Evolutionary conservation across 495 filamentous ascomycete genomes (phyloP), one percentile per base, ranked within the genome.

Genomic region (Cryomyces antarcticus): DNA sequence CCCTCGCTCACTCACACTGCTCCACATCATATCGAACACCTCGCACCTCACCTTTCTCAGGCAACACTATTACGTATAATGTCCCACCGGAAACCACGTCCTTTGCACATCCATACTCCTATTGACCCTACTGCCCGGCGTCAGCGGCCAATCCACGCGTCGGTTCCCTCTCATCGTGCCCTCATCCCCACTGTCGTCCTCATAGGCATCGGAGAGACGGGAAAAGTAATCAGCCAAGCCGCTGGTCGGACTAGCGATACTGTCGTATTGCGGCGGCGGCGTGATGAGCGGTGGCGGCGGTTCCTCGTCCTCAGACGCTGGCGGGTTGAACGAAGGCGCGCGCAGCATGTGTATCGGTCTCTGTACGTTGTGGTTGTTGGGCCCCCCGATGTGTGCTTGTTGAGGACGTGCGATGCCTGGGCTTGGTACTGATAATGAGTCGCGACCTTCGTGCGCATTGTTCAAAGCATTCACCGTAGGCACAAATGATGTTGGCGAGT

Each of bases 181-280:
- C 45, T 63, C 62, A n/a, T 67, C 64, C 28, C 75, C 72, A 35
- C 53, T 57, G 34, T 62, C 61, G 4, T 76, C 72, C 12, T 72
- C 69, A 34, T 65, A 70, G 41, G 75, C 71, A 53, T 70, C 73
- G 0, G 73, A 70, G 13, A 79, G 56, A 28, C 81, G 71, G 0
- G 77, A 68, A 53, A 97, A 97, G 53, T 97, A 97, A 51, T 94
- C 89, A 1, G 87, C 82, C 10, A 97, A 62, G 0, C 82, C 76
- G 44, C 42, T 75, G 75, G 43, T 83, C 70, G 31, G 61, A 28
- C 78, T 80, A 11, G 93, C 74, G 41, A 96, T 79, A 28, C 65
- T 65, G 12, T 87, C 83, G 49, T 97, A 97, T 41, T 79, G 75
- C 0, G 89, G 89, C 3, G 89, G 89, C 2, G 87, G 87, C 0